Evolutionary conservation across 352 stramenopile genomes (phyloP).

Genomic region (Globisporangium middletonii): DNA sequence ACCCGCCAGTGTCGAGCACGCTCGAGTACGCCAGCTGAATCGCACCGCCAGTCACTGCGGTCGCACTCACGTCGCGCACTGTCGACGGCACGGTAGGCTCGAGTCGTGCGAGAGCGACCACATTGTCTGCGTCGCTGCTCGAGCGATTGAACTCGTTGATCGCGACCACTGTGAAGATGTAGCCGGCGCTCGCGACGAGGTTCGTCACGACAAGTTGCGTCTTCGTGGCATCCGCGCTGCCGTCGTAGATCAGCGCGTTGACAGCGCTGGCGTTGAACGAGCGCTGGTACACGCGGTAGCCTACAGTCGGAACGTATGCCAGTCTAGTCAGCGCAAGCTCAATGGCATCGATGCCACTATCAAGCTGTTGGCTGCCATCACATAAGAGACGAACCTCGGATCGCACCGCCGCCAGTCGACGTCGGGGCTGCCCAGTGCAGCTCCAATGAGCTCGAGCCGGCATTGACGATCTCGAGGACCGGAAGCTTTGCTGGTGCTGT

Average conservation of each 20-base stretch:
- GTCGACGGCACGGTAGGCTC: conserved; percentile 13
- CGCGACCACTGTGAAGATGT: conserved; percentile 30
- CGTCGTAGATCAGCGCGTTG: conserved; percentile 21
- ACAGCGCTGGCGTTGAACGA: neutral
- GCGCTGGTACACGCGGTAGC: conserved; percentile 22
- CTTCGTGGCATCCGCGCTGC: conserved; percentile 6
- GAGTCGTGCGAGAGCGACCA: conserved; percentile 14
- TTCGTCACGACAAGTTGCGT: conserved; percentile 13
- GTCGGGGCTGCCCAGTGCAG: conserved; percentile 28
- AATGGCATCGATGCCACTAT: too few species aligned
- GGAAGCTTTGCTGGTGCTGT: conserved; percentile 13
- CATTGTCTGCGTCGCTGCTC: conserved; percentile 11
- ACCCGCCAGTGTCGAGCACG: conserved; percentile 26
- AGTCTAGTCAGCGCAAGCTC: neutral
- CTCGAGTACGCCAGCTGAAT: conserved; percentile 18
- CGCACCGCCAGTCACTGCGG: conserved; percentile 21
- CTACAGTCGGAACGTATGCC: conserved; percentile 7
- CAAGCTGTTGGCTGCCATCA: too few species aligned
- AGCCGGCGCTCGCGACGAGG: conserved; percentile 22
- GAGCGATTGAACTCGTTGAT: conserved; percentile 40
- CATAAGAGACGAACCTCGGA: conserved; percentile 18
- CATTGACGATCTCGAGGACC: conserved; percentile 9
- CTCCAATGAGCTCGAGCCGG: conserved; percentile 20
- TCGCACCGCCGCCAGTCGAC: conserved; percentile 29
- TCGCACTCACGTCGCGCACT: conserved; percentile 14